Evolutionary conservation across 345 rosid species (phyloP), one percentile per base, ranked within the genome.

Genomic region (Hibiscus syriacus): DNA sequence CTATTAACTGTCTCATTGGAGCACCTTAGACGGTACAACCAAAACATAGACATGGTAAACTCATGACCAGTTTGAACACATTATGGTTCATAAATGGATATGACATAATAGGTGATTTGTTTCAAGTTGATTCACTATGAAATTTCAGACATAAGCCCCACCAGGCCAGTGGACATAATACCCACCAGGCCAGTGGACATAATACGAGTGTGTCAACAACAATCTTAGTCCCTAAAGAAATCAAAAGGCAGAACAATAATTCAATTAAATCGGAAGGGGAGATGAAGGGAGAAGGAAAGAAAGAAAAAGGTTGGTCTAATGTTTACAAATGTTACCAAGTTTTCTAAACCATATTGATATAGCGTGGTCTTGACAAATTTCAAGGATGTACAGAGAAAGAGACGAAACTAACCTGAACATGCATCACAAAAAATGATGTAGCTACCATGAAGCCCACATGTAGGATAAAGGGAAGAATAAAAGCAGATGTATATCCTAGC

Each of bases 391-490:
- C 2, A 12, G 43, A 23, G 20, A 9, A 45, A 56, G 7, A 6
- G 58, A 70, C 53, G 38, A 64, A 60, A 25, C 78, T 78, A 36
- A 87, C 98, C 97, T 91, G 97, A 49, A 89, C 97, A 66, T 93
- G 96, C 98, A 89, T 87, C 76, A 91, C 73, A 55, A 91, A 85
- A 72, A 93, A 84, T 19, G 96, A 87, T 2, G 96, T 89, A 70
- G 82, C 83, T 72, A 78, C 81, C 98, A 87, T 81, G 79, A 94
- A 71, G 53, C 85, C 83, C 80, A 85, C 61, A 73, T 88, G 98
- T 64, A 86, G 71, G 23, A 82, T 76, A 76, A 90, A 89, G 14
- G 97, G 96, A 34, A 91, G 80, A 23, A 83, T 74, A 55, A 70
- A 78, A 67, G 82, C 75, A 60, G 88, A 82, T 55, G 79, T 67